phyloP scores from a whole-genome alignment of 768 basidiomycete species.

The Guyanaporus albipodus region DNA sequence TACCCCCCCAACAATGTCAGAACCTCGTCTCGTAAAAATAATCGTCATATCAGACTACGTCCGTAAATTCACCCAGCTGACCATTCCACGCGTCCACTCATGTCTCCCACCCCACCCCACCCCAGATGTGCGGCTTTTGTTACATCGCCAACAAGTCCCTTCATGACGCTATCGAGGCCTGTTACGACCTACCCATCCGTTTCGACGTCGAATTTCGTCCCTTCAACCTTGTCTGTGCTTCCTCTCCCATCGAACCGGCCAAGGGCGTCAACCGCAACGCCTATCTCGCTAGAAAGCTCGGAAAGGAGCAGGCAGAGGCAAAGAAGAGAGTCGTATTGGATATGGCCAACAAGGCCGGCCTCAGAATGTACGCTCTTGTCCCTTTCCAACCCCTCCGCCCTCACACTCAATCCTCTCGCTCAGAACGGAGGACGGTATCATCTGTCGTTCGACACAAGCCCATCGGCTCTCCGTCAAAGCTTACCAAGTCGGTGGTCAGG shows the following conservation, averaged over 20 bases:
- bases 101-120: conserved; percentile 2
- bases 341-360: conserved; percentile 28
- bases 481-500: conserved; percentile 38
- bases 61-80: too few relatives aligned
- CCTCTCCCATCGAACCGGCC: conserved; percentile 20
- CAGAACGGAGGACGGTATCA: conserved; percentile 36
- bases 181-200: conserved; percentile 29
- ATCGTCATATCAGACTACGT: conserved; percentile 36
- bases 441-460: conserved; percentile 39
- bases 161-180: conserved; percentile 34
- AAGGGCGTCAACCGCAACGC: conserved; percentile 20
- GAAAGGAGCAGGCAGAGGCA: conserved; percentile 24
- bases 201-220: conserved; percentile 37
- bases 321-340: conserved; percentile 27
- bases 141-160: conserved; percentile 39
- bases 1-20: conserved; percentile 16
- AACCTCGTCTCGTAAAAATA: conserved; percentile 24
- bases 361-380: conserved; percentile 21
- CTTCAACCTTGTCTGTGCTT: conserved; percentile 27
- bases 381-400: not conserved
- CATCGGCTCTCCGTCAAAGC: conserved; percentile 46
- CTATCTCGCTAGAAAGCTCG: conserved; percentile 25
- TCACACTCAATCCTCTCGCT: not conserved
- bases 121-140: conserved; percentile 35
- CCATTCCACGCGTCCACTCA: too few relatives aligned